Percentiles rank a stretch among this genome's conserved stretches.
These are phyloP conservation scores for Fusarium tupiense DNA, from an alignment of 2,329 filamentous ascomycete genomes.

Conservation along the genomic window DNA sequence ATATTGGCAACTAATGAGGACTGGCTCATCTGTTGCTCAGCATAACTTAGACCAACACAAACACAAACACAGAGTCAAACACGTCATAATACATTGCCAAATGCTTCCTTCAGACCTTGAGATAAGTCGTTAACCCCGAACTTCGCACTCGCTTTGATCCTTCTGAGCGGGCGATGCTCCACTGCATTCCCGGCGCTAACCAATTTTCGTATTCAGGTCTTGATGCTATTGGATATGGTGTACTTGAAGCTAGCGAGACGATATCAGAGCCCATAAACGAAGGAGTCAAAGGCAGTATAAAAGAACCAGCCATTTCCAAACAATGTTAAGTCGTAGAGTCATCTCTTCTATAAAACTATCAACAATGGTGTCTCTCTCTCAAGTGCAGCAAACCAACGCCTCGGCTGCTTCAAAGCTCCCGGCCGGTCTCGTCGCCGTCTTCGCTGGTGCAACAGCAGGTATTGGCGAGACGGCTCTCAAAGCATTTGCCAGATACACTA, in stretches of 20 bases:
- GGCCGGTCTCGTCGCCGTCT: conserved; percentile 54
- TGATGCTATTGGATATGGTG: background rate
- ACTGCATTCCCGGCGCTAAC: conserved; percentile 24
- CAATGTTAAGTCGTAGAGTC: accelerated
- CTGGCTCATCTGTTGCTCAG: background rate
- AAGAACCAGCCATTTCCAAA: background rate
- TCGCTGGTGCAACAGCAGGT: conserved; percentile 65
- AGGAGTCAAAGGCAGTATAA: background rate
- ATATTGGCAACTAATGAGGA: background rate
- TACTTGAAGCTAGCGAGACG: background rate
- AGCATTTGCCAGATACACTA: conserved; percentile 53
- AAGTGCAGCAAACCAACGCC: conserved; percentile 27
- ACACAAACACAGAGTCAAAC: background rate
- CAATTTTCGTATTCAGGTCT: conserved; percentile 30
- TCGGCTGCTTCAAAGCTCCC: conserved; percentile 10
- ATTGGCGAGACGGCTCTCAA: conserved; percentile 61
- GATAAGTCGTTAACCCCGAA: background rate
- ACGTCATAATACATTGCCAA: background rate
- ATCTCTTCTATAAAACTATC: no score
- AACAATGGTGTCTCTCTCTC: conserved; percentile 28
- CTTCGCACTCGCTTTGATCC: conserved; percentile 26
- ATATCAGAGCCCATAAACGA: background rate
- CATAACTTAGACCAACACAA: background rate
- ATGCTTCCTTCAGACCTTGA: background rate
- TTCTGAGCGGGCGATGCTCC: background rate